phyloP scores from a whole-genome alignment of 352 stramenopile genomes.

The Thalassiosira exigua region DNA sequence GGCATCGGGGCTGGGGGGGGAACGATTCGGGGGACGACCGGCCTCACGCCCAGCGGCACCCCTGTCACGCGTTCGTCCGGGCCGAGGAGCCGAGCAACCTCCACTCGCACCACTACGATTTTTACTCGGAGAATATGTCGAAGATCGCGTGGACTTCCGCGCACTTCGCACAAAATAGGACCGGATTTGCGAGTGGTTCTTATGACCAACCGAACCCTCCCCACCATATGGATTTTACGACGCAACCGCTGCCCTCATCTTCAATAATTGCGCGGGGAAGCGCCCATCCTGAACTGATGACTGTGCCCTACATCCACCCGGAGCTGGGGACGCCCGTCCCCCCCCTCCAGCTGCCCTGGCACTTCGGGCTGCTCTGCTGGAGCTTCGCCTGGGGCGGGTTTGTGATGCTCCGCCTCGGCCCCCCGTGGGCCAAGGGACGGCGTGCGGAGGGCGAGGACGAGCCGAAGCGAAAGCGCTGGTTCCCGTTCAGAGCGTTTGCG shows the following conservation, averaged over 20 bases:
- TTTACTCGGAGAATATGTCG: too few relatives aligned
- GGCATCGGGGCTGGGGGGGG: too few relatives aligned
- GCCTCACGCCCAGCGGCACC: conserved; percentile 7
- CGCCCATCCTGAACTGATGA: conserved; percentile 24
- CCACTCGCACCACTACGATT: conserved; percentile 51
- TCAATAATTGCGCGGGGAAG: background rate
- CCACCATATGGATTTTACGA: too few relatives aligned
- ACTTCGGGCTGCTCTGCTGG: conserved; percentile 57
- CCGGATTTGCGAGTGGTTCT: too few relatives aligned
- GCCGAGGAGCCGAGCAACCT: conserved; percentile 29
- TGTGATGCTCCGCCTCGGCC: conserved; percentile 39
- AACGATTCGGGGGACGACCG: background rate
- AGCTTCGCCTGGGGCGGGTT: conserved; percentile 58
- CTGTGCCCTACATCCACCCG: conserved; percentile 53
- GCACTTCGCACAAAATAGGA: too few relatives aligned
- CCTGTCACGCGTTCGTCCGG: conserved; percentile 36
- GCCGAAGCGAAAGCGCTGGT: conserved; percentile 40
- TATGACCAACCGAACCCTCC: too few relatives aligned
- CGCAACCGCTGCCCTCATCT: too few relatives aligned
- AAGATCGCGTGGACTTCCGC: too few relatives aligned
- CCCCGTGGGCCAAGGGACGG: conserved; percentile 39
- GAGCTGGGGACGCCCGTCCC: conserved; percentile 43
- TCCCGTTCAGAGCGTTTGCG: conserved; percentile 55
- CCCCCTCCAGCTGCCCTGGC: conserved; percentile 58
- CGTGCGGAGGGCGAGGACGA: background rate